A percentile compares a stretch with the other conserved stretches of the same genome.
Evolutionary conservation across 495 filamentous ascomycete species (phyloP).

Genomic region (Massariosphaeria phaeospora): DNA sequence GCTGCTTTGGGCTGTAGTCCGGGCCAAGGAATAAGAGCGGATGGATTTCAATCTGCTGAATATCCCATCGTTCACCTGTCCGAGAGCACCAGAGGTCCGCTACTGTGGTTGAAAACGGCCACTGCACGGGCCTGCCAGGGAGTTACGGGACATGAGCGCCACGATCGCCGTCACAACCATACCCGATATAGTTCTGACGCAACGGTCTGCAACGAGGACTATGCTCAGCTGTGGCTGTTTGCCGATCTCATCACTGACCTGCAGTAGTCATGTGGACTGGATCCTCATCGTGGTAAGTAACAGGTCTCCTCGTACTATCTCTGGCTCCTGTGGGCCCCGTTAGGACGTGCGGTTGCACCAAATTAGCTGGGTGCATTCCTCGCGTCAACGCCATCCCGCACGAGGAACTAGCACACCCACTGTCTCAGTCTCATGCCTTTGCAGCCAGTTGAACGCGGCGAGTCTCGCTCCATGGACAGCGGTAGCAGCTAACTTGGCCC

Average conservation of each 20-base stretch:
- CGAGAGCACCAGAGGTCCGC: constrained; percentile 13
- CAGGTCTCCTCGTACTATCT: background rate
- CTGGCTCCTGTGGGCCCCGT: constrained; percentile 7
- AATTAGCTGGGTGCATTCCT: constrained; percentile 28
- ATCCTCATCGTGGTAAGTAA: constrained; percentile 7
- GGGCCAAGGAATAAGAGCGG: constrained; percentile 1
- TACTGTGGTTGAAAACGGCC: constrained; percentile 30
- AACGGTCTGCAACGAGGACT: background rate
- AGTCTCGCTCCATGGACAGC: constrained; percentile 9
- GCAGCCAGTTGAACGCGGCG: constrained; percentile 17
- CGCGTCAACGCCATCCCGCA: constrained; percentile 19
- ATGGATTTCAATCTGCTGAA: constrained; percentile 4
- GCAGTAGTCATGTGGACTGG: constrained; percentile 17
- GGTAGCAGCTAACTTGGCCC: constrained; percentile 8
- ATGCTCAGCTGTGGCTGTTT: constrained; percentile 9
- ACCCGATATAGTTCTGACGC: constrained; percentile 9
- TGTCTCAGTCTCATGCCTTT: constrained; percentile 19
- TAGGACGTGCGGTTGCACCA: constrained; percentile 24
- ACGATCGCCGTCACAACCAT: constrained; percentile 18
- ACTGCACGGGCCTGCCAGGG: background rate
- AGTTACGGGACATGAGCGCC: constrained; percentile 7
- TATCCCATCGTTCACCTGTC: background rate
- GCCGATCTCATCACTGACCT: constrained; percentile 23
- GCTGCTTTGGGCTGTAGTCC: constrained; percentile 27
- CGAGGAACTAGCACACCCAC: constrained; percentile 11